phyloP scores from a whole-genome alignment of 2,329 filamentous ascomycete species.

The Cordyceps cicadae region DNA sequence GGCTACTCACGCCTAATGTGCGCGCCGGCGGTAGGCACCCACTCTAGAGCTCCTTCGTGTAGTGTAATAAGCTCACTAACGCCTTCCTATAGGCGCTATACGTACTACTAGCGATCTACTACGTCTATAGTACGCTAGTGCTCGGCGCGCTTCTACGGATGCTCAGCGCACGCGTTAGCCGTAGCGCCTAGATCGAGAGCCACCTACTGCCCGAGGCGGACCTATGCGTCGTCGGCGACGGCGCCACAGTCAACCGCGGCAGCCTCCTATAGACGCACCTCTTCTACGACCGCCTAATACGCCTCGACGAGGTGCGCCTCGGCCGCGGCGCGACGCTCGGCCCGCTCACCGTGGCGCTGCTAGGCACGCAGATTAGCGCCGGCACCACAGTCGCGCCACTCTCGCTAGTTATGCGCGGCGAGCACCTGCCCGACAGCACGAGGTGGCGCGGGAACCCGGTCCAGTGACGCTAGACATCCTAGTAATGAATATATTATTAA shows the following conservation, averaged over 20 bases:
- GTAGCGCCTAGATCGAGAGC: conserved; percentile 17
- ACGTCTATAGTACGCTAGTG: conserved; percentile 16
- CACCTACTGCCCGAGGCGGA: conserved; percentile 18
- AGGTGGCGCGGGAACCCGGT: conserved; percentile 18
- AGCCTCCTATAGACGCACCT: conserved; percentile 17
- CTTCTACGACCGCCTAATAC: conserved; percentile 19
- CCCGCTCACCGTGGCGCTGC: conserved; percentile 15
- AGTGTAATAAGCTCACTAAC: conserved; percentile 44
- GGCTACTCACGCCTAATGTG: conserved; percentile 15
- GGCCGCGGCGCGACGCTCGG: conserved; percentile 16
- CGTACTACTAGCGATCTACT: conserved; percentile 13
- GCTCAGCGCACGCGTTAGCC: conserved; percentile 16
- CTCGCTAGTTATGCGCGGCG: conserved; percentile 18
- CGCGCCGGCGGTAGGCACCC: conserved; percentile 15
- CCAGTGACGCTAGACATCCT: too few species aligned
- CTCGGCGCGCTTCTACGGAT: conserved; percentile 15
- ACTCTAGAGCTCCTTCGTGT: conserved; percentile 19
- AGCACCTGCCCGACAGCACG: conserved; percentile 16
- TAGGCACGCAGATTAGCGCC: conserved; percentile 14
- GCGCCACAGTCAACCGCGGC: conserved; percentile 17
- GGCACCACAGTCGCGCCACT: conserved; percentile 16
- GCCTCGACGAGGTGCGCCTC: conserved; percentile 16
- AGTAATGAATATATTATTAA: too few species aligned
- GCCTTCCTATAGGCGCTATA: conserved; percentile 41
- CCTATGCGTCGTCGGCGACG: conserved; percentile 14